These are phyloP conservation scores for Cercophora sp. DNA, from an alignment of 495 filamentous ascomycete species.

Conservation along the genomic window DNA sequence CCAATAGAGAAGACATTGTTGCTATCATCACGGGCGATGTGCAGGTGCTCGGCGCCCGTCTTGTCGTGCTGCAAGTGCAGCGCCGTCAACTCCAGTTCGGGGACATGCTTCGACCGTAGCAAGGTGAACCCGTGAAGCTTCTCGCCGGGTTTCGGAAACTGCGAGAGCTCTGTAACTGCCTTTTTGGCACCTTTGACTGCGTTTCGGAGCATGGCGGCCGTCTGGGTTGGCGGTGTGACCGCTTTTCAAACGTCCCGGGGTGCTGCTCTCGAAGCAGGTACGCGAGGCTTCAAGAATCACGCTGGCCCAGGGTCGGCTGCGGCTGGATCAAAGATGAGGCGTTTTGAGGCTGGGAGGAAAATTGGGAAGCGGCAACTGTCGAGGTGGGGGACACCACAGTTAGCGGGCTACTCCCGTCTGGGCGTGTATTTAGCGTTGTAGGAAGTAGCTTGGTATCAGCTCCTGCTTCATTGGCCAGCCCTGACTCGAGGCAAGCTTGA, in stretches of 20 bases:
- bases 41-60: constrained; percentile 92
- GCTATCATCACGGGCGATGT: constrained; percentile 88
- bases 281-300: too few species aligned
- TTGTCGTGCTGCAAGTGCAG: constrained; percentile 85
- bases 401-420: too few species aligned
- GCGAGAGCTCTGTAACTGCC: constrained; percentile 67
- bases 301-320: too few species aligned
- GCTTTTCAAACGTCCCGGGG: too few species aligned
- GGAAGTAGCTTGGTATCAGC: too few species aligned
- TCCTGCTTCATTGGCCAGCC: constrained; percentile 6
- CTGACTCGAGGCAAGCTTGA: not conserved
- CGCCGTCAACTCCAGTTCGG: constrained; percentile 89
- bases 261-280: too few species aligned
- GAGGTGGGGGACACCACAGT: too few species aligned
- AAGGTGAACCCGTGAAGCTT: constrained; percentile 91
- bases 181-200: constrained; percentile 47
- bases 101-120: constrained; percentile 80
- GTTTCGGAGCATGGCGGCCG: constrained; percentile 45
- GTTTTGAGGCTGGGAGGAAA: too few species aligned
- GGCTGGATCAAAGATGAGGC: too few species aligned
- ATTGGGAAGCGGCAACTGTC: too few species aligned
- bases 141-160: constrained; percentile 72
- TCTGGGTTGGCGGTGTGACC: not conserved
- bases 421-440: too few species aligned
- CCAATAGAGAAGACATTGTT: constrained; percentile 99